Percentiles rank a stretch among this genome's conserved stretches.
These are phyloP conservation scores for Arachis hypogaea DNA, from an alignment of 306 rosid genomes.

Conservation along the genomic window DNA sequence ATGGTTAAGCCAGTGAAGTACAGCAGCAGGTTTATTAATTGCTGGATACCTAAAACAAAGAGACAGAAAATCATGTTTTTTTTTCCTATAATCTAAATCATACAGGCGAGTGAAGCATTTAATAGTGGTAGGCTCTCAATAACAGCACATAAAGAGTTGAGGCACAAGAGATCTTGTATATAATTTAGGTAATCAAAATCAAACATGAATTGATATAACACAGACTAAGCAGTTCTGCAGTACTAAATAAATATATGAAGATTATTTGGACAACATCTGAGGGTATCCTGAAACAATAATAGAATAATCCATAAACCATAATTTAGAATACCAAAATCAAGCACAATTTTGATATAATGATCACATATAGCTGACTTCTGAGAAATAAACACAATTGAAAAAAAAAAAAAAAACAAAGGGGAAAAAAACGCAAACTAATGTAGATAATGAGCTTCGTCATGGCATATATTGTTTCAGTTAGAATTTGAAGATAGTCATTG, in stretches of 20 bases:
- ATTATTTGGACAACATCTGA: constrained; percentile 4
- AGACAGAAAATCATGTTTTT: constrained; percentile 32
- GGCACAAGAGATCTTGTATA: constrained; percentile 1
- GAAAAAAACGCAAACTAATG: background rate
- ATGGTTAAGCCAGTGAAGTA: constrained; percentile 99
- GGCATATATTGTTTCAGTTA: background rate
- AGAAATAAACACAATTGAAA: background rate
- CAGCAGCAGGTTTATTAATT: constrained; percentile 97
- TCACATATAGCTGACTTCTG: constrained; percentile 7
- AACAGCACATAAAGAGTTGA: background rate
- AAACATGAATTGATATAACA: background rate
- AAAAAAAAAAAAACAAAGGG: background rate
- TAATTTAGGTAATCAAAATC: constrained; percentile 30
- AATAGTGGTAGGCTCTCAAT: constrained; percentile 24
- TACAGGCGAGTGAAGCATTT: constrained; percentile 19
- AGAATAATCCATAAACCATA: constrained; percentile 20
- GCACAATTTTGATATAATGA: background rate
- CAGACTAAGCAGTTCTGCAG: background rate
- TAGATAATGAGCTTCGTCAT: background rate
- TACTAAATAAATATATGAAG: constrained; percentile 11
- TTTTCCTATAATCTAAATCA: constrained; percentile 2
- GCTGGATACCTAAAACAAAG: constrained; percentile 88
- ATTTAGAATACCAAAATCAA: constrained; percentile 33
- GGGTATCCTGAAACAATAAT: constrained; percentile 11
- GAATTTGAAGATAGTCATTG: constrained; percentile 8